Evolutionary conservation across 1,284 basidiomycete species (phyloP).

Genomic region (Pholiota adiposa): DNA sequence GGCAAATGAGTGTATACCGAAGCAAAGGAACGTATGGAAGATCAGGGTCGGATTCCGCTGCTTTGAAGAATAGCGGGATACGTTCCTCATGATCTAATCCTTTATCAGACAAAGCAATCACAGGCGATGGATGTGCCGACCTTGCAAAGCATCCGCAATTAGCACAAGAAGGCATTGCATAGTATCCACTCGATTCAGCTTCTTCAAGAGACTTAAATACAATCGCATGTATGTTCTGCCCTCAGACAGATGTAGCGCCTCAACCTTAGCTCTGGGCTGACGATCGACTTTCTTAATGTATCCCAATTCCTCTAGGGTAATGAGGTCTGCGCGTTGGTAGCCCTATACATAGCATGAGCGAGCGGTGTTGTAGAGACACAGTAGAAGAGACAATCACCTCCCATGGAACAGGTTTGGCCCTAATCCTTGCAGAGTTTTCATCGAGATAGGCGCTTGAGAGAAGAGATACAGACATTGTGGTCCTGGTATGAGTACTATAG

Average conservation of each 20-base stretch:
- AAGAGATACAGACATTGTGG: slow-evolving; percentile 76
- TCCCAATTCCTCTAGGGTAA: slow-evolving; percentile 88
- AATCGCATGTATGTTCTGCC: slow-evolving; percentile 85
- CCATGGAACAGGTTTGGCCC: slow-evolving; percentile 93
- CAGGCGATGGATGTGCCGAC: slow-evolving; percentile 41
- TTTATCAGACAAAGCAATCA: neutral
- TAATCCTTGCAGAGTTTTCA: slow-evolving; percentile 86
- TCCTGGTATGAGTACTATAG: neutral
- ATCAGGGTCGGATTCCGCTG: slow-evolving; percentile 69
- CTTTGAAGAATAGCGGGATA: slow-evolving; percentile 71
- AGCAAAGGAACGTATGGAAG: slow-evolving; percentile 86
- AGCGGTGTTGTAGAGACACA: slow-evolving; percentile 11
- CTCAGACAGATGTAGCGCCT: slow-evolving; percentile 78
- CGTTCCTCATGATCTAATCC: slow-evolving; percentile 76
- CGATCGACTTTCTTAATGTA: slow-evolving; percentile 91
- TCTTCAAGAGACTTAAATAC: slow-evolving; percentile 91
- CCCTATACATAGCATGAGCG: slow-evolving; percentile 53
- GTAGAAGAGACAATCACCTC: slow-evolving; percentile 60
- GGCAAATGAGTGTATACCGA: slow-evolving; percentile 51
- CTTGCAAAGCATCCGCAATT: slow-evolving; percentile 88
- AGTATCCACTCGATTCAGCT: slow-evolving; percentile 91
- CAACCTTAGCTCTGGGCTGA: slow-evolving; percentile 74
- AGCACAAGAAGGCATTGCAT: slow-evolving; percentile 93
- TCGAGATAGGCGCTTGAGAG: slow-evolving; percentile 90
- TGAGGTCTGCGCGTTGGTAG: slow-evolving; percentile 93